Evolutionary conservation across 208 protist species (phyloP).

Genomic region (Acanthamoeba lenticulata): DNA sequence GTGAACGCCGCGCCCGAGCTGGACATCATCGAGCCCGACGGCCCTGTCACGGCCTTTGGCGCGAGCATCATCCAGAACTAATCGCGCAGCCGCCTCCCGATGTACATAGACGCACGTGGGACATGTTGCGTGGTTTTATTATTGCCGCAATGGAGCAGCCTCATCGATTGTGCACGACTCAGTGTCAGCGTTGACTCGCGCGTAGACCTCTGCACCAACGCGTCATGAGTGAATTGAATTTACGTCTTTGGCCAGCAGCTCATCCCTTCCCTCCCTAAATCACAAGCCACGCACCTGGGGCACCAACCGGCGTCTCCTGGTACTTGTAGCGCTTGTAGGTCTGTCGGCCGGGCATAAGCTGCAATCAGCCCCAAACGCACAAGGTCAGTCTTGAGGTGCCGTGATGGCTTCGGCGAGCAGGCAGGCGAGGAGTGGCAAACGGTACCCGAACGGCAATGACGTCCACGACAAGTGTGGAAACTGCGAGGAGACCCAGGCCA

Average conservation of each 20-base stretch:
- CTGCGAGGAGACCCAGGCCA: slow-evolving; percentile 53
- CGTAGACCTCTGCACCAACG: not conserved
- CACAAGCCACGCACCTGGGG: not conserved
- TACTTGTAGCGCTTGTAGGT: slow-evolving; percentile 66
- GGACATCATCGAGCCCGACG: slow-evolving; percentile 26
- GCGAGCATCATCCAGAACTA: not conserved
- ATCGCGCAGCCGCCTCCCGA: not conserved
- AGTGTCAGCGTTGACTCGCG: not conserved
- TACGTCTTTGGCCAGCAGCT: too few species aligned
- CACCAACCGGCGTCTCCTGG: not conserved
- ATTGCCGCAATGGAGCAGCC: too few species aligned
- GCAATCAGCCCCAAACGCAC: not conserved
- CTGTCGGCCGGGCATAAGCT: slow-evolving; percentile 43
- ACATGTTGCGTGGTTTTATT: too few species aligned
- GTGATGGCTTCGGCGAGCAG: not conserved
- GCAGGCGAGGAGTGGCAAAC: not conserved
- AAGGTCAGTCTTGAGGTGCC: not conserved
- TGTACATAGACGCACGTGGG: not conserved
- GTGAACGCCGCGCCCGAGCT: slow-evolving; percentile 18
- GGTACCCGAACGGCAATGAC: slow-evolving; percentile 7
- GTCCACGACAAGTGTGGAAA: slow-evolving; percentile 42
- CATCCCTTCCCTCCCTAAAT: too few species aligned
- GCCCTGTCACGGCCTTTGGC: slow-evolving; percentile 17
- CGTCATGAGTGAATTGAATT: too few species aligned
- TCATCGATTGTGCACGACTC: too few species aligned